These are phyloP conservation scores for Scenedesmus sp. DNA, from an alignment of 163 green algal species.

Conservation along the genomic window DNA sequence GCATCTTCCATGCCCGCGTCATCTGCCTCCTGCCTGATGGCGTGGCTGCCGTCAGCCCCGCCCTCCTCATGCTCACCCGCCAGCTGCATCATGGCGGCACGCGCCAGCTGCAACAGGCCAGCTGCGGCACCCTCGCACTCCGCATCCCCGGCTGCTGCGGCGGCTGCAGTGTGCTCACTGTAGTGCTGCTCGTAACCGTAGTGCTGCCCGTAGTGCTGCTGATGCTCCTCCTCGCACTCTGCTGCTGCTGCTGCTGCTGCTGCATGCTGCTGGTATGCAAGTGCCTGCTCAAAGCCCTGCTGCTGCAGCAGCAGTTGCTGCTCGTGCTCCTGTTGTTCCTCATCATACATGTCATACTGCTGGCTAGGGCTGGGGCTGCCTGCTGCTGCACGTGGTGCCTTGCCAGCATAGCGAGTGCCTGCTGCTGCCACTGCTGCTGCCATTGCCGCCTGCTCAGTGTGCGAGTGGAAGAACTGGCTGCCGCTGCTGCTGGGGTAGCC, in stretches of 20 bases:
- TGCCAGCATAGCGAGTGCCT: neutral
- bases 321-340: neutral
- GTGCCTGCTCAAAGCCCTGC: constrained; percentile 9
- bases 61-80: neutral
- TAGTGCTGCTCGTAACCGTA: constrained; percentile 9
- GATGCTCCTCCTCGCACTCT: constrained; percentile 3
- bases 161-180: neutral
- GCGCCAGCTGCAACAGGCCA: constrained; percentile 41
- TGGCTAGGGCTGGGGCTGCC: neutral
- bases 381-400: neutral
- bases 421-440: constrained; percentile 16
- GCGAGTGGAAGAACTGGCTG: constrained; percentile 19
- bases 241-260: constrained; percentile 12
- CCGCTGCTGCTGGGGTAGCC: constrained; percentile 48
- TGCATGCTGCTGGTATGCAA: constrained; percentile 1
- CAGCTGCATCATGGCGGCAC: constrained; percentile 36
- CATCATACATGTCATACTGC: constrained; percentile 33
- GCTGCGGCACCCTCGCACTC: constrained; percentile 25
- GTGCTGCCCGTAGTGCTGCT: neutral
- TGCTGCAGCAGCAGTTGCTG: constrained; percentile 15
- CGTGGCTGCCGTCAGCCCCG: neutral
- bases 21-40: neutral
- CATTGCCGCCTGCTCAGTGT: neutral
- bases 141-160: neutral
- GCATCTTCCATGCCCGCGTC: neutral